These are phyloP conservation scores for Cadophora sp. DNA, from an alignment of 2,329 filamentous ascomycete species.

Conservation along the genomic window DNA sequence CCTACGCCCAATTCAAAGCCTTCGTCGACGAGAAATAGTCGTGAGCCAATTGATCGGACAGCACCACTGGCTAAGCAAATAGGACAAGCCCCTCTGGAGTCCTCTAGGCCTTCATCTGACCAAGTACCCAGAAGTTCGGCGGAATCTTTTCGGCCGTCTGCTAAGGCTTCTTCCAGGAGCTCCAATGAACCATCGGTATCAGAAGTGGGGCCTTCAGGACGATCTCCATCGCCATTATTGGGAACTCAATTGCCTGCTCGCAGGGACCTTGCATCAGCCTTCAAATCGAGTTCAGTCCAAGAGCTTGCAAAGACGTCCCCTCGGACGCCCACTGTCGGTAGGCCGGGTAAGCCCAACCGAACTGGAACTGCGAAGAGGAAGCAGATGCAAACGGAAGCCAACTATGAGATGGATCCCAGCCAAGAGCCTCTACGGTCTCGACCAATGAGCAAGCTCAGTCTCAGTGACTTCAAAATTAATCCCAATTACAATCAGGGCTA, in stretches of 20 bases:
- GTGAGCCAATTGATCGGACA: constrained; percentile 2
- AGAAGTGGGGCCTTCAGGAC: not conserved
- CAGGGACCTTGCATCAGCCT: constrained; percentile 8
- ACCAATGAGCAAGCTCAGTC: constrained; percentile 48
- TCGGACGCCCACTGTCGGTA: not conserved
- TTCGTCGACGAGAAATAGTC: constrained; percentile 19
- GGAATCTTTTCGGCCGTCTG: not conserved
- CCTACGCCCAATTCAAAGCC: constrained; percentile 10
- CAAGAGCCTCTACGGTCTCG: constrained; percentile 48
- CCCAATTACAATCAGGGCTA: constrained; percentile 63
- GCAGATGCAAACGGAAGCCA: constrained; percentile 1
- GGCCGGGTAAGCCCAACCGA: not conserved
- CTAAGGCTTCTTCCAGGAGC: not conserved
- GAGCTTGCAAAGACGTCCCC: constrained; percentile 2
- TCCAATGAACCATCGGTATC: not conserved
- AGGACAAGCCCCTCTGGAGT: not conserved
- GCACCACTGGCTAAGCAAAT: constrained; percentile 1
- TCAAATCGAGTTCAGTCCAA: constrained; percentile 4
- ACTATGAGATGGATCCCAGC: constrained; percentile 19
- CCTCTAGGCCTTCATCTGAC: not conserved
- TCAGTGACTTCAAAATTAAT: constrained; percentile 70
- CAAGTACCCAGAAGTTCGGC: constrained; percentile 1
- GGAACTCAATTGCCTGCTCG: constrained; percentile 12
- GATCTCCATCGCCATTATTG: not conserved
- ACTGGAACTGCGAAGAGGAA: constrained; percentile 10